These are phyloP conservation scores for Suillus paluster DNA, from an alignment of 768 basidiomycete species.

Conservation along the genomic window DNA sequence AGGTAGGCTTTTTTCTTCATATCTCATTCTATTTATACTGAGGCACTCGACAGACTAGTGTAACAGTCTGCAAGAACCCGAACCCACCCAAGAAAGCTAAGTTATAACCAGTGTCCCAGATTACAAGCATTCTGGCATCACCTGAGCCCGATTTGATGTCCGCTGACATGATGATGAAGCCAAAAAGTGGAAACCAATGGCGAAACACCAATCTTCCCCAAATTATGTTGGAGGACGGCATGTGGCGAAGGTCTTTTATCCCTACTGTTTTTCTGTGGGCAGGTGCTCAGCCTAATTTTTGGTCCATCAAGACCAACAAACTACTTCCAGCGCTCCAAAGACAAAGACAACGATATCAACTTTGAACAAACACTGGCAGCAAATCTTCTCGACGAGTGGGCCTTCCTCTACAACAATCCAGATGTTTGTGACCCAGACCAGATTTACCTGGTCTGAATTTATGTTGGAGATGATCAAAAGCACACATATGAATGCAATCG, in stretches of 20 bases:
- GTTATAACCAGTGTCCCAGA: too few relatives aligned
- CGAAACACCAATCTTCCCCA: too few relatives aligned
- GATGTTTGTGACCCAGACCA: not conserved
- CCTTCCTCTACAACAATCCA: slow-evolving; percentile 11
- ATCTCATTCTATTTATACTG: too few relatives aligned
- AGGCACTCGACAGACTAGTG: too few relatives aligned
- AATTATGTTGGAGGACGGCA: too few relatives aligned
- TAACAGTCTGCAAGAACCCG: too few relatives aligned
- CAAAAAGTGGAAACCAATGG: too few relatives aligned
- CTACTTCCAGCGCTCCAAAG: not conserved
- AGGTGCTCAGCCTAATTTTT: slow-evolving; percentile 11
- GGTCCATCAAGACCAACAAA: slow-evolving; percentile 8
- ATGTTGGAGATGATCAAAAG: slow-evolving; percentile 8
- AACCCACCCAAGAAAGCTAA: too few relatives aligned
- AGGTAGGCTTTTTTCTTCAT: too few relatives aligned
- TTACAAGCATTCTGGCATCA: too few relatives aligned
- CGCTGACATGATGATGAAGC: too few relatives aligned
- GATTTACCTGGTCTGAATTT: slow-evolving; percentile 6
- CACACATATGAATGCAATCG: slow-evolving; percentile 6
- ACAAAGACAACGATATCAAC: not conserved
- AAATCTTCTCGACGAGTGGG: not conserved
- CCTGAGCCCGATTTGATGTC: too few relatives aligned
- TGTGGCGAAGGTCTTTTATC: not conserved
- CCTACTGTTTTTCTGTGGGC: slow-evolving; percentile 10
- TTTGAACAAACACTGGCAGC: not conserved